Conservation (phyloP, 1,284 basidiomycete genomes). For the Porogramme epimiltina region DNA sequence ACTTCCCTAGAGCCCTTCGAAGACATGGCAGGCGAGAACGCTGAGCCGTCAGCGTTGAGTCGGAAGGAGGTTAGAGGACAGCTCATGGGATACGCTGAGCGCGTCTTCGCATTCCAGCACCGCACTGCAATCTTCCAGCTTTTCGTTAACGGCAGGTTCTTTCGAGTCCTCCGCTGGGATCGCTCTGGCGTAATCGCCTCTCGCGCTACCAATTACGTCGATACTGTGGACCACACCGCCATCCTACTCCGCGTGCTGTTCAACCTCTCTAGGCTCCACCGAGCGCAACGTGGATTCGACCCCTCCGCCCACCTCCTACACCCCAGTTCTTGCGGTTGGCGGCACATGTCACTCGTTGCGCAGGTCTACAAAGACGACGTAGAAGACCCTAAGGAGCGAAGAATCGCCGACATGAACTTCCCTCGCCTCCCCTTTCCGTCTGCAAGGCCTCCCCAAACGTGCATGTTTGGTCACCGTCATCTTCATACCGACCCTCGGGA, state of each 20-base stretch:
- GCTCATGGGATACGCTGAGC: slow-evolving; percentile 1
- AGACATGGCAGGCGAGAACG: background rate
- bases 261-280: background rate
- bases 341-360: slow-evolving; percentile 6
- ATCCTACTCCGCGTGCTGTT: slow-evolving; percentile 1
- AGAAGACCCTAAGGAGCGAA: background rate
- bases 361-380: background rate
- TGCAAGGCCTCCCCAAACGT: background rate
- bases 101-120: slow-evolving; percentile 4
- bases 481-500: background rate
- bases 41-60: background rate
- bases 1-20: background rate
- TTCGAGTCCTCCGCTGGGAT: slow-evolving; percentile 18
- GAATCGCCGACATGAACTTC: background rate
- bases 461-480: background rate
- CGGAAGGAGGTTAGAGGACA: background rate
- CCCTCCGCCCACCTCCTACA: slow-evolving; percentile 1
- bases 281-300: slow-evolving; percentile 2
- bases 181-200: slow-evolving; percentile 9
- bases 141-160: slow-evolving; percentile 3
- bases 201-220: slow-evolving; percentile 2
- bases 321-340: slow-evolving; percentile 1
- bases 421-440: background rate
- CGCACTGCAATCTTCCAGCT: slow-evolving; percentile 10
- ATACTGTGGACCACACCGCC: background rate